These are phyloP conservation scores for Monosporozyma unispora DNA, from an alignment of 805 yeast genomes.

Conservation along the genomic window DNA sequence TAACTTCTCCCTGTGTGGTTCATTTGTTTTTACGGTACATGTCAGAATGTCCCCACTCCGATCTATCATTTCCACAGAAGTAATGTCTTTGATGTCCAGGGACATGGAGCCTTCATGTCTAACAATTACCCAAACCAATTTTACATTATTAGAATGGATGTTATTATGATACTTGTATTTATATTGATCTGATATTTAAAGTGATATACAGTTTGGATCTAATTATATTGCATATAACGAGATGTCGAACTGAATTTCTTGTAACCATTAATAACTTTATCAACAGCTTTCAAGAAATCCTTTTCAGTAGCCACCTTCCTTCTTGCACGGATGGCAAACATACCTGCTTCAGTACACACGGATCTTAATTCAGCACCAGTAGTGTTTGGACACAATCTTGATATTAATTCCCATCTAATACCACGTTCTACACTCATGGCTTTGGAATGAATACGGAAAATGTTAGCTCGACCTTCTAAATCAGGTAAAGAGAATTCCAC, in stretches of 20 bases:
- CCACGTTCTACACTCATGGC: constrained; percentile 97
- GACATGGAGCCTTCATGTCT: too few relatives aligned
- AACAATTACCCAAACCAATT: too few relatives aligned
- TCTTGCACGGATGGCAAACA: constrained; percentile 98
- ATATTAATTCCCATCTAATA: constrained; percentile 96
- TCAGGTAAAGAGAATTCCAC: constrained; percentile 96
- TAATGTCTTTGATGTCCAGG: too few relatives aligned
- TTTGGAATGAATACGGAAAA: constrained; percentile 93
- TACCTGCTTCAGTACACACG: constrained; percentile 98
- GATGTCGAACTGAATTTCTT: constrained; percentile 95
- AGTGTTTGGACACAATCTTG: constrained; percentile 94
- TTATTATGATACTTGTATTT: too few relatives aligned
- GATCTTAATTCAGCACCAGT: constrained; percentile 98
- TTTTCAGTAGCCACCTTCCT: constrained; percentile 97
- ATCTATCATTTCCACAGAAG: too few relatives aligned
- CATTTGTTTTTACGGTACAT: too few relatives aligned
- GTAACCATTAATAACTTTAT: constrained; percentile 96
- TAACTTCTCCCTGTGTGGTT: too few relatives aligned
- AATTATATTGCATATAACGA: constrained; percentile 97
- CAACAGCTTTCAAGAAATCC: constrained; percentile 95
- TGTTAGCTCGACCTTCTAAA: constrained; percentile 94
- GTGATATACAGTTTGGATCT: constrained; percentile 12
- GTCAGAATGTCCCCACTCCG: too few relatives aligned
- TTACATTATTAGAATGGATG: too few relatives aligned
- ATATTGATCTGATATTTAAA: too few relatives aligned